Base-by-base conservation (phyloP, 1,139 yeast species). In the Debaryomycetaceae sp. region DNA sequence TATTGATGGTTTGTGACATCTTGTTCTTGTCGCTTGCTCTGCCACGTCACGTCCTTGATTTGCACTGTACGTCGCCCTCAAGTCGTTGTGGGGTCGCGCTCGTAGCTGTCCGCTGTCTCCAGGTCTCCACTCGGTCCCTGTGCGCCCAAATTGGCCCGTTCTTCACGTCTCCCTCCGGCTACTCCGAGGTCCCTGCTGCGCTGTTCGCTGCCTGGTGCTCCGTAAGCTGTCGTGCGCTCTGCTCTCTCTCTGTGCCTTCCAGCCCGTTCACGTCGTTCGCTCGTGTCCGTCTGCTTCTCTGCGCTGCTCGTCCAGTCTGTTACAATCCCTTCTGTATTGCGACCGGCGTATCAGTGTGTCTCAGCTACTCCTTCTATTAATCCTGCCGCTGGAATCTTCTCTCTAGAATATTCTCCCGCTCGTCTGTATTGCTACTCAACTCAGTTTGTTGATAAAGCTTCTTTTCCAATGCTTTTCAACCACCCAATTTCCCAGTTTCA, bases 1-100 rank as follows among this genome's bases (percentile, higher is more conserved):
- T 71, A 53, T 66, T 70, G 44, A 70, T 49, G 13, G 68, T 57
- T 55, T 65, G 70, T 27, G 72, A 68, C 76, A 72, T 69, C 31
- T 20, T 46, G 20, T 17, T 17, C 20, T 17, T 17, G 20, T 17
- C 4, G 20, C 3, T 17, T 17, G 20, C 20, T 17, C 20, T 17
- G 20, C 20, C 20, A 17, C 20, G 20, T 17, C 20, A 17, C 20
- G 20, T 17, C 20, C 20, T 17, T 17, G 20, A 17, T 17, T 17
- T 17, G 20, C 20, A 17, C 20, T 17, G 20, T 17, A 17, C 20
- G 20, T 17, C 20, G 20, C 20, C 4, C 20, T 17, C 20, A 17
- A 17, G 20, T 17, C 20, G 20, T 17, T 17, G 20, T 17, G 4
- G 20, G 20, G 20, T 17, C 20, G 20, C 4, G 4, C 20, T 17